Percentiles rank a stretch among this genome's conserved stretches.
phyloP scores from a whole-genome alignment of 176 grass and related monocot species.

The Triticum timopheevii region DNA sequence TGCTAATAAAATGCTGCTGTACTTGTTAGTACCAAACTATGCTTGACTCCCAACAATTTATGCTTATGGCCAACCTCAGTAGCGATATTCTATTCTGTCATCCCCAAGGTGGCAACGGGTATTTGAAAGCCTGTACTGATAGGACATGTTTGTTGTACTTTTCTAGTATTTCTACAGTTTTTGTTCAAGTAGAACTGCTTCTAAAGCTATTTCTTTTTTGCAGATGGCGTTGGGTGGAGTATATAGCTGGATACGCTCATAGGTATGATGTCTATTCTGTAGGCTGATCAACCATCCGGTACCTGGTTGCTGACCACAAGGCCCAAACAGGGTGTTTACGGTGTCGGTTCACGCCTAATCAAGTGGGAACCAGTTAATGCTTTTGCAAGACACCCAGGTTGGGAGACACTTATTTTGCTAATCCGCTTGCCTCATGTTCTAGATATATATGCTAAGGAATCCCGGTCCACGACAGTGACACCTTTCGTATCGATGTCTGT shows the following conservation, averaged over 20 bases:
- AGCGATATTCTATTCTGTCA: background rate
- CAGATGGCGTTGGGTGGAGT: slow-evolving; percentile 42
- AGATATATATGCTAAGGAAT: slow-evolving; percentile 4
- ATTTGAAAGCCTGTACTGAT: background rate
- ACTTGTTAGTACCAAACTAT: background rate
- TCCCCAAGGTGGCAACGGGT: background rate
- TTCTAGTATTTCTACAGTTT: background rate
- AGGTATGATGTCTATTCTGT: slow-evolving; percentile 42
- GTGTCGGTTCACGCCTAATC: slow-evolving; percentile 30
- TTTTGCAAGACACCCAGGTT: slow-evolving; percentile 13
- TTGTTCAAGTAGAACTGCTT: background rate
- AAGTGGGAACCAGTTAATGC: slow-evolving; percentile 8
- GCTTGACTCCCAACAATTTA: background rate
- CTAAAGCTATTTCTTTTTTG: slow-evolving; percentile 18
- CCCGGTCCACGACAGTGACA: background rate
- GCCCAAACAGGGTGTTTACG: slow-evolving; percentile 36
- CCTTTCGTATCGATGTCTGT: background rate
- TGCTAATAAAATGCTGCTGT: background rate
- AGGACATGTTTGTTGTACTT: background rate
- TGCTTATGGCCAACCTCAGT: background rate
- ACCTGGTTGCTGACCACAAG: slow-evolving; percentile 50
- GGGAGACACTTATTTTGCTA: slow-evolving; percentile 37
- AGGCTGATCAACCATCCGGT: slow-evolving; percentile 43
- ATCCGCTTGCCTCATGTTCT: slow-evolving; percentile 10
- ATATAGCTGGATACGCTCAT: slow-evolving; percentile 50